Evolutionary conservation across 2,329 filamentous ascomycete species (phyloP).

Genomic region (Fusarium sp.): DNA sequence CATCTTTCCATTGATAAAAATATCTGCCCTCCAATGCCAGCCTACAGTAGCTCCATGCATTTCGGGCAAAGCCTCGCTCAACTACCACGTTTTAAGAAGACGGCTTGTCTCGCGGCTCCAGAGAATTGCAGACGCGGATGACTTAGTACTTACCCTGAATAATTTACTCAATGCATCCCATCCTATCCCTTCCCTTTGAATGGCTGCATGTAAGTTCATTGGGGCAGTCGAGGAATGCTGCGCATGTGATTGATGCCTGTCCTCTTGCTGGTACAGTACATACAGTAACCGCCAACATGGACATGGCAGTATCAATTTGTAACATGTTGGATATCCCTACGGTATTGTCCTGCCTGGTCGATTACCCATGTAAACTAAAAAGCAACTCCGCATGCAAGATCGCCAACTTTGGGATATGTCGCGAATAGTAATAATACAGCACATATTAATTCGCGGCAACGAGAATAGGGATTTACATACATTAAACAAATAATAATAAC

Average conservation of each 20-base stretch:
- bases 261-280: neutral
- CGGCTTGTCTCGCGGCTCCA: conserved; percentile 26
- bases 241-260: conserved; percentile 35
- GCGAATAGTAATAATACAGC: conserved; percentile 1
- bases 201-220: conserved; percentile 26
- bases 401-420: conserved; percentile 7
- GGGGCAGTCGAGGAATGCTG: conserved; percentile 29
- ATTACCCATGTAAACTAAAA: conserved; percentile 10
- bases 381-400: conserved; percentile 5
- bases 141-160: conserved; percentile 27
- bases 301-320: neutral
- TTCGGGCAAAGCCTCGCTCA: conserved; percentile 26
- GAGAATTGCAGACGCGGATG: conserved; percentile 27
- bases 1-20: conserved; percentile 40
- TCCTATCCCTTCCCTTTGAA: neutral
- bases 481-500: conserved; percentile 13
- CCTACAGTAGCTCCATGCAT: conserved; percentile 28
- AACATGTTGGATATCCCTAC: neutral
- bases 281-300: too few relatives aligned
- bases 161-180: neutral
- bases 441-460: neutral
- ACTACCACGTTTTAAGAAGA: conserved; percentile 25
- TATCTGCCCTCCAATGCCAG: conserved; percentile 31
- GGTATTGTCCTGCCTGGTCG: neutral
- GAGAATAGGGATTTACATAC: neutral